Evolutionary conservation across 805 yeast genomes (phyloP), one percentile per base, ranked within the genome.

Genomic region (Candida orba): DNA sequence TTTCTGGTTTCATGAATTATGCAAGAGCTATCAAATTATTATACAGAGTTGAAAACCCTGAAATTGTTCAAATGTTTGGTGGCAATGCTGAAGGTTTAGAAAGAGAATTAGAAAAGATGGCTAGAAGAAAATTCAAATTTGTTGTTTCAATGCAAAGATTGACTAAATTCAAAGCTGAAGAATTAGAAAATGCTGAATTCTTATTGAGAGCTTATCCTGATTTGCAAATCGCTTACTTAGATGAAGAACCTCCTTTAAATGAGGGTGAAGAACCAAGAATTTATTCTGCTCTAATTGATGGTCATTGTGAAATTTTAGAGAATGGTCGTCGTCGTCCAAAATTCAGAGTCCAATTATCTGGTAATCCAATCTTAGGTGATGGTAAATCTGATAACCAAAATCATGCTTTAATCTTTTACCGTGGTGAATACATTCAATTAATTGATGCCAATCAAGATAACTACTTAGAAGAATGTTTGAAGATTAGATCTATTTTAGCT

Each of bases 1-100:
- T 91, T 42, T 86, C 96, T 44, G 99, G 99, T 60, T 93, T 91
- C 72, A 91, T 91, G 99, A 93, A 91, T 71, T 91, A 91, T 65
- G 84, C 96, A 27, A 83, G 96, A 66, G 98, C 99, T 27, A 88
- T 91, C 60, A 93, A 90, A 67, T 71, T 91, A 58, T 73, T 91
- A 47, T 89, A 88, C 72, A 84, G 95, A 69, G 95, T 93, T 57
- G 98, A 93, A 67, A 86, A 87, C 65, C 95, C 95, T 37, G 95
- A 86, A 65, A 81, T 88, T 64, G 95, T 90, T 49, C 97, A 93
- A 73, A 88, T 90, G 89, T 91, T 90, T 63, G 98, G 97, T 56
- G 98, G 98, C 57, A 95, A 91, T 64, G 95, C 97, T 47, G 98
- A 91, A 70, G 95, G 95, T 57, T 76, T 79, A 44, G 98, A 93